Conservation (phyloP, 2,329 filamentous ascomycete genomes). For the Ustilaginoidea virens region DNA sequence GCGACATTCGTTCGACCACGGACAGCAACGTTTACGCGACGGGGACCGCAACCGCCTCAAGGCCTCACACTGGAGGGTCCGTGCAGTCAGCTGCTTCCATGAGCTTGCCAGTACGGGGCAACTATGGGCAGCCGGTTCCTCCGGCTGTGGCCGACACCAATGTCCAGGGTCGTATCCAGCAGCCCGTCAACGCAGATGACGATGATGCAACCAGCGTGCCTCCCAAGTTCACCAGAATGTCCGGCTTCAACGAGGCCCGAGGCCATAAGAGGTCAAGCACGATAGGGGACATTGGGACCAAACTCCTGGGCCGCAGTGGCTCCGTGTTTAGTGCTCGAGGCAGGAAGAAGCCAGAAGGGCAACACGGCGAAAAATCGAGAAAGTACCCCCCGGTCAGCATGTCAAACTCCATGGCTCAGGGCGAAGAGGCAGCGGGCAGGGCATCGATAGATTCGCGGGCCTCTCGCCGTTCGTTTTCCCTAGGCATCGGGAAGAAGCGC, state of each 20-base stretch:
- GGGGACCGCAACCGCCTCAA: constrained; percentile 25
- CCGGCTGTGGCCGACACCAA: constrained; percentile 81
- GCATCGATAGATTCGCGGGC: constrained; percentile 54
- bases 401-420: constrained; percentile 51
- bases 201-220: constrained; percentile 51
- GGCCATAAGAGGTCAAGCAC: constrained; percentile 59
- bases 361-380: constrained; percentile 43
- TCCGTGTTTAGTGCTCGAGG: constrained; percentile 58
- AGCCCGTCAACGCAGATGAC: constrained; percentile 46
- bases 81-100: constrained; percentile 55
- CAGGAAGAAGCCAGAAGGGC: constrained; percentile 32
- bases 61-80: constrained; percentile 72
- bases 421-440: constrained; percentile 34
- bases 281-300: constrained; percentile 69
- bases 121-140: constrained; percentile 74
- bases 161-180: constrained; percentile 77
- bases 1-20: constrained; percentile 21
- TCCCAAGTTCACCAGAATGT: constrained; percentile 41
- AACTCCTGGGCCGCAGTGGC: constrained; percentile 68
- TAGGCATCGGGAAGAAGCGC: constrained; percentile 53
- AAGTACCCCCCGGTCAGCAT: constrained; percentile 87
- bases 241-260: constrained; percentile 39
- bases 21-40: constrained; percentile 29
- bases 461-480: constrained; percentile 54
- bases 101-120: constrained; percentile 45